A percentile compares a stretch with the other conserved stretches of the same genome.
phyloP scores from a whole-genome alignment of 441 rosid genomes.

The Erodium trifolium region DNA sequence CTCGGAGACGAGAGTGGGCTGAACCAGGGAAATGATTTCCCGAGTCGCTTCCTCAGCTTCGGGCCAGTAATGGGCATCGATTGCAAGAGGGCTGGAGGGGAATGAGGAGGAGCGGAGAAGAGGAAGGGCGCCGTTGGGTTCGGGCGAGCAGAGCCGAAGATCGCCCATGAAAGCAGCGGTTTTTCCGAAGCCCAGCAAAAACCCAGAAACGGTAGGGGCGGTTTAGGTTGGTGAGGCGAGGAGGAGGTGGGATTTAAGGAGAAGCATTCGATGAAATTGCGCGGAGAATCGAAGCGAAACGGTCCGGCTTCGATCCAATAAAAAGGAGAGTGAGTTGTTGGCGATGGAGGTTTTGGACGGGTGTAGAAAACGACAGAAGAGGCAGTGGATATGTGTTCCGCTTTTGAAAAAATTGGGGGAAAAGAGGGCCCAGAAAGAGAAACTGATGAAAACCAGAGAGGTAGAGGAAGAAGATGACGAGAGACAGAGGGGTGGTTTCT shows the following conservation, averaged over 20 bases:
- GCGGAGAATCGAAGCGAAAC: background rate
- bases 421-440: background rate
- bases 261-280: conserved; percentile 4
- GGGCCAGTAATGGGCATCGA: conserved; percentile 41
- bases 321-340: conserved; percentile 1
- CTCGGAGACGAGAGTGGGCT: conserved; percentile 61
- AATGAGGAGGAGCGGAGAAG: conserved; percentile 8
- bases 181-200: background rate
- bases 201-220: background rate
- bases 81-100: conserved; percentile 26
- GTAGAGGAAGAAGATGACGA: no score
- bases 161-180: conserved; percentile 49
- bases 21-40: conserved; percentile 57
- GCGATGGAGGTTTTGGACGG: conserved; percentile 2
- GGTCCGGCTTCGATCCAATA: conserved; percentile 4
- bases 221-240: no score
- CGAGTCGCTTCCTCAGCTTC: conserved; percentile 58
- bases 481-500: no score
- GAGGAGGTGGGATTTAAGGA: background rate
- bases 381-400: background rate
- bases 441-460: background rate
- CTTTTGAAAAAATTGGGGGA: background rate
- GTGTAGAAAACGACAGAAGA: conserved; percentile 6
- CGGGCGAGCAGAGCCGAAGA: conserved; percentile 18
- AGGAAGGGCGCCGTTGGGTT: no score